Evolutionary conservation across 768 basidiomycete genomes (phyloP).

Genomic region (Kwoniella newhampshirensis): DNA sequence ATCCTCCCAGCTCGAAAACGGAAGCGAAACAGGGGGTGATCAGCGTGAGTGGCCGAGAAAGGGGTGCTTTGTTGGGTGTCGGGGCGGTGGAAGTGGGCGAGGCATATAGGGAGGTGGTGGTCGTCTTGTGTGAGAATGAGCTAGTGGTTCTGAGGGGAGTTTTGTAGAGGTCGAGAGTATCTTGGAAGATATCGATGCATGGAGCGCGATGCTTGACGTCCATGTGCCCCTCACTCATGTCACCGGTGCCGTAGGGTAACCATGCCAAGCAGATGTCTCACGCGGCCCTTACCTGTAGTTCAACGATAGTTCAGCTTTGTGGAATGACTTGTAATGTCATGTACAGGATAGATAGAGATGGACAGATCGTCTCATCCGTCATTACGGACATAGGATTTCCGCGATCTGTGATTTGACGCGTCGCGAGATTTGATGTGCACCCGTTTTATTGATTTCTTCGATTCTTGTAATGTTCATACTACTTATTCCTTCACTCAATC

Average conservation of each 20-base stretch:
- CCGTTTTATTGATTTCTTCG: not conserved
- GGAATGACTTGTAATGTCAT: too few relatives aligned
- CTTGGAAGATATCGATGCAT: not conserved
- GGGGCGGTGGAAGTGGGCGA: constrained; percentile 57
- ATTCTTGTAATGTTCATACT: not conserved
- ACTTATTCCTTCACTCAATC: too few relatives aligned
- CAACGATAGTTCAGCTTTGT: too few relatives aligned
- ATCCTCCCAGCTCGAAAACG: constrained; percentile 58
- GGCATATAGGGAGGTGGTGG: constrained; percentile 53
- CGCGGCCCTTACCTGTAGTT: too few relatives aligned
- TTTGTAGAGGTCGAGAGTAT: constrained; percentile 12
- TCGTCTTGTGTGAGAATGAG: constrained; percentile 73
- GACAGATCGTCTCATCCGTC: too few relatives aligned
- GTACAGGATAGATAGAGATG: too few relatives aligned
- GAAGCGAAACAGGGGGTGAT: constrained; percentile 75
- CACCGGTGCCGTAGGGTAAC: too few relatives aligned
- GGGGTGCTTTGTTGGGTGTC: constrained; percentile 77
- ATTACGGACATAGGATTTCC: too few relatives aligned
- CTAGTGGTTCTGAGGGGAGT: constrained; percentile 58
- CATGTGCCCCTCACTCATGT: too few relatives aligned
- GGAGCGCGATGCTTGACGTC: too few relatives aligned
- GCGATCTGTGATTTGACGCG: too few relatives aligned
- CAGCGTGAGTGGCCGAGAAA: constrained; percentile 66
- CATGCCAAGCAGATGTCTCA: too few relatives aligned
- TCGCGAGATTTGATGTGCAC: not conserved